Base-by-base conservation (phyloP, 2,329 filamentous ascomycete species). In the Fusarium paranaense region DNA sequence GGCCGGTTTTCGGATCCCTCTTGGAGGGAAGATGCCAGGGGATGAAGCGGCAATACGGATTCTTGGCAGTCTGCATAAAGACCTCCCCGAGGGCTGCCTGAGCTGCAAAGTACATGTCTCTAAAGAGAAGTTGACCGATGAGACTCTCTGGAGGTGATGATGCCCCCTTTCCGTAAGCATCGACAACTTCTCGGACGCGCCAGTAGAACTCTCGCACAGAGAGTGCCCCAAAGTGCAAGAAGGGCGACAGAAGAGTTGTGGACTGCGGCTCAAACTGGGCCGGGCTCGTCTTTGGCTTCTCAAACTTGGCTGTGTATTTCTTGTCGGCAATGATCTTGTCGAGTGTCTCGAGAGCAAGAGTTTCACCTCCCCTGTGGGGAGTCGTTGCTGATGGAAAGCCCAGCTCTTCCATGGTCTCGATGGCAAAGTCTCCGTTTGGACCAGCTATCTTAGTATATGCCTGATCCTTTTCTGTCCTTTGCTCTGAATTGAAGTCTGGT, bases 61-160 rank as follows among this genome's bases (percentile, higher is more conserved):
- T 95, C 38, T 89, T 88, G 58, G 88, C 84, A 1, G 91, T 92
- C 76, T 94, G 92, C 1, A 83, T 86, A 75, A 94, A 95, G 0
- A 84, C 77, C 35, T 88, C 85, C 0, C 93, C 93, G 2, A 95
- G 83, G 0, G 89, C 87, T 1, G 93, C 92, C 79, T 95, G 93
- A 0, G 93, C 93, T 16, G 89, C 93, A 76, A 95, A 95, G 81
- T 95, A 95, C 93, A 95, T 95, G 79, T 95, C 93, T 18, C 93
- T 87, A 80, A 95, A 95, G 13, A 95, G 85, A 1, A 95, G 82
- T 76, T 95, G 93, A 4, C 93, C 93, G 0, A 88, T 91, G 18
- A 95, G 81, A 70, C 90, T 93, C n/a, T 90, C 90, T 0, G 93
- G 93, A 1, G 92, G 90, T 30, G 85, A 84, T 9, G 90, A 92